Evolutionary conservation across 805 yeast genomes (phyloP).

Genomic region (Spathaspora sp.): DNA sequence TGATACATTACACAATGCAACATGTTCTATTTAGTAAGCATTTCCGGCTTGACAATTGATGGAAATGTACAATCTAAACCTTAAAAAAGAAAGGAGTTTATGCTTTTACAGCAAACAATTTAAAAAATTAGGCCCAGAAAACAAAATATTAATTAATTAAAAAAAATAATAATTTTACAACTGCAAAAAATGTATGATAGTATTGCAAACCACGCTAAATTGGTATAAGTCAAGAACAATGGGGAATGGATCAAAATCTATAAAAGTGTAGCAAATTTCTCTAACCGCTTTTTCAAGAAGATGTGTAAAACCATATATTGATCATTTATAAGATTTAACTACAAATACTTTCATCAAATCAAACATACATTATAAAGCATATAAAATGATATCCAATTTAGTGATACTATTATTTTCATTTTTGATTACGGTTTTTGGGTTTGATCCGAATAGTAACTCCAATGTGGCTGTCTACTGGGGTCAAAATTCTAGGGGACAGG

Average conservation of each 20-base stretch:
- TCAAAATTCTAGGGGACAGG: constrained; percentile 18
- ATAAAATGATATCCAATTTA: not conserved
- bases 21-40: not conserved
- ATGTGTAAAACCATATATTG: not conserved
- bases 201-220: not conserved
- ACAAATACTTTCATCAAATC: not conserved
- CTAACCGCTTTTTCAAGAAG: not conserved
- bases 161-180: not conserved
- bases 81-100: not conserved
- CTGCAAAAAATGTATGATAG: not conserved
- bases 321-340: too few species aligned
- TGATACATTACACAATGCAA: not conserved
- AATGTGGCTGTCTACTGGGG: constrained; percentile 31
- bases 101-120: not conserved
- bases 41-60: not conserved
- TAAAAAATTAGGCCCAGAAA: not conserved
- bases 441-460: constrained; percentile 11
- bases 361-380: not conserved
- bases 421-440: constrained; percentile 6
- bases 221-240: not conserved
- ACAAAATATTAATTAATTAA: not conserved
- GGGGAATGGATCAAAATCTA: not conserved
- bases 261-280: not conserved
- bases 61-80: not conserved
- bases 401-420: constrained; percentile 1